phyloP scores from a whole-genome alignment of 2,329 filamentous ascomycete genomes.

The Aureobasidium namibiae region DNA sequence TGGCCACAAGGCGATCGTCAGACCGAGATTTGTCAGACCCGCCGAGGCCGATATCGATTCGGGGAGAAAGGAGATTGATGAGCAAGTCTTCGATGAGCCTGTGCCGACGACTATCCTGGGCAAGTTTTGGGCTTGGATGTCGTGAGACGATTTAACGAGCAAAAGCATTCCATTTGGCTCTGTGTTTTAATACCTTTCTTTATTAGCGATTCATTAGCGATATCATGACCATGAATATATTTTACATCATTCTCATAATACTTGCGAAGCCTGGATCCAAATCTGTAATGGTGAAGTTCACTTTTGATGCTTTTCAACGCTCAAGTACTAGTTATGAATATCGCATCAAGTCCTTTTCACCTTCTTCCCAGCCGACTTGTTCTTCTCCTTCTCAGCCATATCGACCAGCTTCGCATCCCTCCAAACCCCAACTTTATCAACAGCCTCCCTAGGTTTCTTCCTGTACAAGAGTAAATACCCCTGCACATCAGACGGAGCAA shows the following conservation, averaged over 20 bases:
- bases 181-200: not conserved
- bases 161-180: not conserved
- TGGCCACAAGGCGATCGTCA: conserved; percentile 62
- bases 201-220: not conserved
- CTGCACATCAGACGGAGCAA: conserved; percentile 47
- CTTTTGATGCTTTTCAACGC: not conserved
- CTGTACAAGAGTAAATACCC: conserved; percentile 44
- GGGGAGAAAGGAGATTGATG: conserved; percentile 32
- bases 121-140: conserved; percentile 5
- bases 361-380: not conserved
- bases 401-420: conserved; percentile 9
- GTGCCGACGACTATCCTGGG: conserved; percentile 2
- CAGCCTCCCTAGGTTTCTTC: conserved; percentile 38
- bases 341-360: not conserved
- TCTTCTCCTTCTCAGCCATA: not conserved
- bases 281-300: not conserved
- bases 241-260: not conserved
- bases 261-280: not conserved
- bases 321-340: not conserved
- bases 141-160: not conserved
- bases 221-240: not conserved
- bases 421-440: conserved; percentile 37
- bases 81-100: conserved; percentile 16
- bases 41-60: conserved; percentile 35
- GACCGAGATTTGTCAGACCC: conserved; percentile 32